A percentile compares a stretch with the other conserved stretches of the same genome.
phyloP scores from a whole-genome alignment of 2,329 filamentous ascomycete species.

The Fusarium tricinctum region DNA sequence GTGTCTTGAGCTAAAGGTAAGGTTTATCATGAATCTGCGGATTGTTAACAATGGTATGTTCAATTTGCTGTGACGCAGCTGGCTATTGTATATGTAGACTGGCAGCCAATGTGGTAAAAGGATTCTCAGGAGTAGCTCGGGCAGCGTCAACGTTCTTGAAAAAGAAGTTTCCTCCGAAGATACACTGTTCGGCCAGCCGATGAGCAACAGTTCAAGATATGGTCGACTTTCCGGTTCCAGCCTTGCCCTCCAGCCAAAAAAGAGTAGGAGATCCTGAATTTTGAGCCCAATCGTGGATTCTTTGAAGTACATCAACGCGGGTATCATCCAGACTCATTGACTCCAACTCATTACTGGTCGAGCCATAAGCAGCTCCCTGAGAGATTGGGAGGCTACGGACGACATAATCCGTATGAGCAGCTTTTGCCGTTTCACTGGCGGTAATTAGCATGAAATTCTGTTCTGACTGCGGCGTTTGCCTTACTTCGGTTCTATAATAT shows the following conservation, averaged over 20 bases:
- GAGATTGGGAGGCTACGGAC: neutral
- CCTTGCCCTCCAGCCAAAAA: neutral
- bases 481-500: neutral
- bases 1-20: slow-evolving; percentile 52
- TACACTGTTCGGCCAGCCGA: neutral
- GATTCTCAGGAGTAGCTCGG: slow-evolving; percentile 52
- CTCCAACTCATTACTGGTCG: neutral
- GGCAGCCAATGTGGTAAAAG: slow-evolving; percentile 59
- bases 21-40: slow-evolving; percentile 48
- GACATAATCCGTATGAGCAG: neutral
- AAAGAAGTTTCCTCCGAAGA: slow-evolving; percentile 28
- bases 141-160: slow-evolving; percentile 57
- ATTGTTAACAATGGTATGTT: slow-evolving; percentile 51
- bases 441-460: no score
- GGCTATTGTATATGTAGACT: slow-evolving; percentile 53
- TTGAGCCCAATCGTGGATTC: neutral
- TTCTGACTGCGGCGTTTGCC: no score
- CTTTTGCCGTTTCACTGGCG: neutral
- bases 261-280: neutral
- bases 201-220: slow-evolving; percentile 57
- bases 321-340: neutral
- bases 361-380: neutral
- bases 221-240: slow-evolving; percentile 14
- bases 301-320: neutral
- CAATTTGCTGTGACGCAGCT: slow-evolving; percentile 46